Evolutionary conservation across 345 rosid species (phyloP).

Genomic region (Murraya koenigii): DNA sequence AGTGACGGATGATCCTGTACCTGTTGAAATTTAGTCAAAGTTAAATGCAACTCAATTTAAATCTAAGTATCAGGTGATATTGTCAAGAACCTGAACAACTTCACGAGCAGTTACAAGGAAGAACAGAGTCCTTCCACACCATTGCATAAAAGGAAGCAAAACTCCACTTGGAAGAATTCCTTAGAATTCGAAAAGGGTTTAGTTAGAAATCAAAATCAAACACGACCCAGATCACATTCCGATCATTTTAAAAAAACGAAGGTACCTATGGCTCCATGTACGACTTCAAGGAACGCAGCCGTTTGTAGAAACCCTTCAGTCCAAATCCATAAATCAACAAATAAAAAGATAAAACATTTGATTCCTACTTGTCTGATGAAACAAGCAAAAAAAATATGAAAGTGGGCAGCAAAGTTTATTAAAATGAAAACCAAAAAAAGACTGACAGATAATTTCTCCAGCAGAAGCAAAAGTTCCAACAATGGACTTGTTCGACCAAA

Average conservation of each 20-base stretch:
- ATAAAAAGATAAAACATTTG: background rate
- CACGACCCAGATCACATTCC: background rate
- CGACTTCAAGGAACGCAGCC: constrained; percentile 62
- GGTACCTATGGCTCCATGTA: constrained; percentile 81
- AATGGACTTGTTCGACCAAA: constrained; percentile 37
- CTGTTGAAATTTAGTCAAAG: constrained; percentile 26
- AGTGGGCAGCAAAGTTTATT: background rate
- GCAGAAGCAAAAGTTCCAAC: constrained; percentile 59
- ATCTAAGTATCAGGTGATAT: background rate
- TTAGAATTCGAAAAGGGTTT: constrained; percentile 11
- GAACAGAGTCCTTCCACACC: constrained; percentile 80
- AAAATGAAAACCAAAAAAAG: background rate
- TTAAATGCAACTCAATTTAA: background rate
- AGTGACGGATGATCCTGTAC: constrained; percentile 66
- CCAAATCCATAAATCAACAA: background rate
- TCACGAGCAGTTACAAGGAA: constrained; percentile 48
- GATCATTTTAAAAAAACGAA: background rate
- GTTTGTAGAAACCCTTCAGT: constrained; percentile 57
- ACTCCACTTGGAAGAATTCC: constrained; percentile 87
- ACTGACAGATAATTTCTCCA: constrained; percentile 64
- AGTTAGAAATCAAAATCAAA: constrained; percentile 10
- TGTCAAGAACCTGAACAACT: constrained; percentile 46
- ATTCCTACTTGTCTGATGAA: background rate
- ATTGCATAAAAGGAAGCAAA: constrained; percentile 76
- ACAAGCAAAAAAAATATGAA: constrained; percentile 2